A percentile compares a stretch with the other conserved stretches of the same genome.
phyloP scores from a whole-genome alignment of 2,329 filamentous ascomycete species.

The Aureobasidium leucospermi region DNA sequence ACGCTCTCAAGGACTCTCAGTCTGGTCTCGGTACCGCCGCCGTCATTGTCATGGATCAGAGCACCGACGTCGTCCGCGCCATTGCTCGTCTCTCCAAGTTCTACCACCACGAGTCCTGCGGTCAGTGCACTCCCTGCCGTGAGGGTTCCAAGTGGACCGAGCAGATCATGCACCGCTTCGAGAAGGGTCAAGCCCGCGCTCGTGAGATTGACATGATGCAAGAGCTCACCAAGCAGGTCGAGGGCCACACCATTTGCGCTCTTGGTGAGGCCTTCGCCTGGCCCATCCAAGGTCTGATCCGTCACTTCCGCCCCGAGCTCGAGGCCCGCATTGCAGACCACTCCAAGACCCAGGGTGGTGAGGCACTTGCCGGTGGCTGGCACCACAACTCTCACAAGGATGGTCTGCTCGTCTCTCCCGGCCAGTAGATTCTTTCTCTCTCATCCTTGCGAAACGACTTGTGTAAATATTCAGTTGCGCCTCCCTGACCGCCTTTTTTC shows the following conservation, averaged over 20 bases:
- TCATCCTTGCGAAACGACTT: neutral
- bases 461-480: conserved; percentile 9
- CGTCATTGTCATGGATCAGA: conserved; percentile 99
- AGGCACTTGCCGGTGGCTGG: conserved; percentile 83
- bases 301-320: conserved; percentile 94
- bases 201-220: conserved; percentile 99
- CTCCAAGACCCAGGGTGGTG: conserved; percentile 62
- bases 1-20: conserved; percentile 94
- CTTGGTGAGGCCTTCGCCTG: conserved; percentile 96
- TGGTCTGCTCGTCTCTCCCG: conserved; percentile 80
- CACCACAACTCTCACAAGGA: conserved; percentile 63
- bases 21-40: conserved; percentile 95
- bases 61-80: conserved; percentile 86
- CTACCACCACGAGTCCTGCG: conserved; percentile 97
- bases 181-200: conserved; percentile 78
- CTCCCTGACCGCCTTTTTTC: neutral
- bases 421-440: conserved; percentile 56
- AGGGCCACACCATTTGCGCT: conserved; percentile 98
- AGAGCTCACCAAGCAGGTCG: conserved; percentile 98
- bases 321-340: conserved; percentile 85
- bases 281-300: conserved; percentile 96
- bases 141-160: conserved; percentile 99
- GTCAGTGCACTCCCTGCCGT: conserved; percentile 98
- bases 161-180: conserved; percentile 97
- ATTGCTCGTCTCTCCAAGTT: conserved; percentile 91